These are phyloP conservation scores for Pugionium cornutum DNA, from an alignment of 345 rosid genomes.

Conservation along the genomic window DNA sequence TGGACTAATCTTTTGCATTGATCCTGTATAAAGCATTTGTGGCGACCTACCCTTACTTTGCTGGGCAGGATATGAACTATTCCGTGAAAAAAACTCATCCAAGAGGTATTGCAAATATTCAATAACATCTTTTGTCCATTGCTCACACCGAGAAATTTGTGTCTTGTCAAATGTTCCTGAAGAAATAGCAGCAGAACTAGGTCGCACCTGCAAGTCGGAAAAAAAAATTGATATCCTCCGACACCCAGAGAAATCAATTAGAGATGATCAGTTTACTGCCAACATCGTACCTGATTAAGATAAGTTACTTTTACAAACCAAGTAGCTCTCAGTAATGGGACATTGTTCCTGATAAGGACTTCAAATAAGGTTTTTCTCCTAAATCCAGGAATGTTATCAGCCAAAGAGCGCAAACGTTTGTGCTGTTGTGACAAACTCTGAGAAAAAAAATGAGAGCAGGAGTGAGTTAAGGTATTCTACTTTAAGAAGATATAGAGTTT, in stretches of 20 bases:
- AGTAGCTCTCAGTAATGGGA: constrained; percentile 92
- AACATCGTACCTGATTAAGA: constrained; percentile 80
- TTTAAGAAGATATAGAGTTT: background rate
- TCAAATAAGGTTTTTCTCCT: constrained; percentile 76
- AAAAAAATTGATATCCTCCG: constrained; percentile 38
- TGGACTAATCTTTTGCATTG: constrained; percentile 60
- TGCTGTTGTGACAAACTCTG: constrained; percentile 89
- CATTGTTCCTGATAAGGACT: constrained; percentile 89
- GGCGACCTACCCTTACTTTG: constrained; percentile 65
- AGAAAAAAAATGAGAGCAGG: constrained; percentile 20
- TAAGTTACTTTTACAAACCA: constrained; percentile 97
- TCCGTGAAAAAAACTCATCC: constrained; percentile 71
- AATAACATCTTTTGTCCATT: constrained; percentile 95
- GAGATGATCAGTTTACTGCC: background rate
- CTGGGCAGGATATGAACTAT: constrained; percentile 61
- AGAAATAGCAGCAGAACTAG: constrained; percentile 61
- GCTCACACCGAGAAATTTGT: constrained; percentile 72
- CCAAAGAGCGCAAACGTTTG: constrained; percentile 80
- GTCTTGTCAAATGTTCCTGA: constrained; percentile 68
- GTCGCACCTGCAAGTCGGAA: constrained; percentile 66
- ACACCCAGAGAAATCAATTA: constrained; percentile 3
- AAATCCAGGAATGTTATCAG: constrained; percentile 88
- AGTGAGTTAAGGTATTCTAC: constrained; percentile 28
- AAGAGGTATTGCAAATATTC: constrained; percentile 82
- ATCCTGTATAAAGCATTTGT: constrained; percentile 67